Conservation (phyloP, 1,139 yeast species). For the Candida tunisiensis region DNA sequence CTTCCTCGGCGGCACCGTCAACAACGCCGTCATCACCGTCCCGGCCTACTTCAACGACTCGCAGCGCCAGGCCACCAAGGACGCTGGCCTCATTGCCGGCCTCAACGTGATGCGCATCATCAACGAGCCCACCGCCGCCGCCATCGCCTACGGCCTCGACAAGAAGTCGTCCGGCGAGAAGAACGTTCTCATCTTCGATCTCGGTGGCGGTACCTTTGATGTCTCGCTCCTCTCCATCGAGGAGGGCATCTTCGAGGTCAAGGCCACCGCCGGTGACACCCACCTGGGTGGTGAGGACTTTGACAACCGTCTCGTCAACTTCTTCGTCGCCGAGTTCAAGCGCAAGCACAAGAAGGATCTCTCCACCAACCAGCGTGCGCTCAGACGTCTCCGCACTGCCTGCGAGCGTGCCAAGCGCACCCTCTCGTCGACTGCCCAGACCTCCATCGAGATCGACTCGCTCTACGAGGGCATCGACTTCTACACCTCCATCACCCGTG, state of each 20-base stretch:
- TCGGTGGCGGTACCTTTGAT: slow-evolving; percentile 99
- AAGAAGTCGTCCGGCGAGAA: slow-evolving; percentile 69
- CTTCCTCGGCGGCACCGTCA: slow-evolving; percentile 82
- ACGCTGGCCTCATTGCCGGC: slow-evolving; percentile 97
- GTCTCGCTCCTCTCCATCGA: slow-evolving; percentile 84
- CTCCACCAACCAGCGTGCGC: slow-evolving; percentile 61
- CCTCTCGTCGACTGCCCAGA: slow-evolving; percentile 72
- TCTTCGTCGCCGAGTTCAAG: slow-evolving; percentile 70
- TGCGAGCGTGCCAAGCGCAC: slow-evolving; percentile 91
- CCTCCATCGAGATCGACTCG: slow-evolving; percentile 76
- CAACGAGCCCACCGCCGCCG: slow-evolving; percentile 98
- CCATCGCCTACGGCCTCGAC: slow-evolving; percentile 96
- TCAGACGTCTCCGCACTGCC: slow-evolving; percentile 81
- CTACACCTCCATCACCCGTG: slow-evolving; percentile 73
- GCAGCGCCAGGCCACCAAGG: slow-evolving; percentile 97
- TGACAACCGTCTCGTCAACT: slow-evolving; percentile 66
- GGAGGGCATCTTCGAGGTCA: slow-evolving; percentile 92
- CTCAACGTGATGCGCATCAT: slow-evolving; percentile 91
- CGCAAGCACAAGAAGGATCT: slow-evolving; percentile 70
- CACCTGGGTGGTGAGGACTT: slow-evolving; percentile 97
- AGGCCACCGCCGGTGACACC: slow-evolving; percentile 97
- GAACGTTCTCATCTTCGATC: slow-evolving; percentile 81
- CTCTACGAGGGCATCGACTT: slow-evolving; percentile 69
- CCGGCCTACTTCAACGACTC: slow-evolving; percentile 98
- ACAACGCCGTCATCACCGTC: slow-evolving; percentile 89